phyloP scores from a whole-genome alignment of 352 stramenopile genomes.

The Globisporangium cylindrosporum region DNA sequence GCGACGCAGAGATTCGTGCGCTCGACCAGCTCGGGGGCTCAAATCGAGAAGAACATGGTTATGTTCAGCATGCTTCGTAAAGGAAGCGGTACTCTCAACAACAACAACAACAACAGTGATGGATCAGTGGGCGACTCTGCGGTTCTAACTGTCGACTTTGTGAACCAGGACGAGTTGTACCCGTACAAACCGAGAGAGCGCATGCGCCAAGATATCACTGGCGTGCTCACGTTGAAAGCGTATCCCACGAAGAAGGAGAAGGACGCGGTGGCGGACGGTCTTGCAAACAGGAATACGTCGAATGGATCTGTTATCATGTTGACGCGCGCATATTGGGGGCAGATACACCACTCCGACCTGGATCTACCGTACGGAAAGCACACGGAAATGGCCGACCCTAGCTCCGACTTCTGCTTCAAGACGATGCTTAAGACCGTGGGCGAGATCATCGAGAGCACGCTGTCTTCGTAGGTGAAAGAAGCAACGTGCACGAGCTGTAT shows the following conservation, averaged over 20 bases:
- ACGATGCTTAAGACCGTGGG: neutral
- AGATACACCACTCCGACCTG: neutral
- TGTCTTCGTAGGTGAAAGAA: no score
- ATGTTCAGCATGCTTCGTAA: conserved; percentile 16
- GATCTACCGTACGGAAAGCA: neutral
- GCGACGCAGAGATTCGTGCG: conserved; percentile 6
- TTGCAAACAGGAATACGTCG: neutral
- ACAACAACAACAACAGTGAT: no score
- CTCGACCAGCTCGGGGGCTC: neutral
- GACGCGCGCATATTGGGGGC: conserved; percentile 5
- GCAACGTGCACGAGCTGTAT: no score
- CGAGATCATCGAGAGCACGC: neutral
- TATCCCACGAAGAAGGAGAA: neutral
- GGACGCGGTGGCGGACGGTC: no score
- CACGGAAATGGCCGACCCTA: neutral
- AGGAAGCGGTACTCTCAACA: no score
- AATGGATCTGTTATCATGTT: neutral
- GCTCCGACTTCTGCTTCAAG: conserved; percentile 6
- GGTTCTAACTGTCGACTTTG: neutral
- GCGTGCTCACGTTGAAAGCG: neutral
- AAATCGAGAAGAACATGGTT: conserved; percentile 42
- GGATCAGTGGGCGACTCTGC: no score
- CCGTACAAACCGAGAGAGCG: neutral
- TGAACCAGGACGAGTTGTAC: neutral
- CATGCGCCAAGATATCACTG: conserved; percentile 5